phyloP scores from a whole-genome alignment of 1,284 basidiomycete genomes.

The Meira miltonrushii region DNA sequence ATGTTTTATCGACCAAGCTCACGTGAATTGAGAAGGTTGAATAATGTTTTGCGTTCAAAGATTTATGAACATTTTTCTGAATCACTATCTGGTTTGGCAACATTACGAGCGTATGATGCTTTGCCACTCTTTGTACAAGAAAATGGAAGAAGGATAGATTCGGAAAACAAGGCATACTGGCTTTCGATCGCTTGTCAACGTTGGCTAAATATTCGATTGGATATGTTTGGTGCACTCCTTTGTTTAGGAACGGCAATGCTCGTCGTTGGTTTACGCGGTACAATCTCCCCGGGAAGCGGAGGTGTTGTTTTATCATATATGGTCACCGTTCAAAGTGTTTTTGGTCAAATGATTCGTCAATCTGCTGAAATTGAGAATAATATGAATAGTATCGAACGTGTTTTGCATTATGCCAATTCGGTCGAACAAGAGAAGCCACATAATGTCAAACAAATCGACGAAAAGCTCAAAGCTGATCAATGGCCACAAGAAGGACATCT shows the following conservation, averaged over 20 bases:
- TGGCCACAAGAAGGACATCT: slow-evolving; percentile 43
- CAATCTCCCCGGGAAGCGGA: slow-evolving; percentile 71
- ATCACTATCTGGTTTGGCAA: slow-evolving; percentile 23
- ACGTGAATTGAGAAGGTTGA: slow-evolving; percentile 20
- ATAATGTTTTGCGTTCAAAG: slow-evolving; percentile 21
- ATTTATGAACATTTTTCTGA: slow-evolving; percentile 33
- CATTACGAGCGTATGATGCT: slow-evolving; percentile 23
- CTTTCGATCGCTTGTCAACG: slow-evolving; percentile 24
- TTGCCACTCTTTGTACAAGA: slow-evolving; percentile 18
- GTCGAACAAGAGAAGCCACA: slow-evolving; percentile 20
- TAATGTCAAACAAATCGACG: slow-evolving; percentile 49
- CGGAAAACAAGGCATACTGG: slow-evolving; percentile 30
- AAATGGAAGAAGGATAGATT: slow-evolving; percentile 21
- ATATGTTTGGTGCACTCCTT: slow-evolving; percentile 72
- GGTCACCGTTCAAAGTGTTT: slow-evolving; percentile 62
- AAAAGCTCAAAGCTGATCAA: slow-evolving; percentile 28
- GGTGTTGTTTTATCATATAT: slow-evolving; percentile 71
- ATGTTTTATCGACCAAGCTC: slow-evolving; percentile 24
- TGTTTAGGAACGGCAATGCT: slow-evolving; percentile 66
- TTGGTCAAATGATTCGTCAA: slow-evolving; percentile 78
- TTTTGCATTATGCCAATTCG: slow-evolving; percentile 65
- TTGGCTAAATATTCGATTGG: slow-evolving; percentile 64
- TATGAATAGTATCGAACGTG: slow-evolving; percentile 76
- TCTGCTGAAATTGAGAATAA: slow-evolving; percentile 29
- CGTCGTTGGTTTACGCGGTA: slow-evolving; percentile 67